Base-by-base conservation (phyloP, 305 asterid species). In the Lippia alba region DNA sequence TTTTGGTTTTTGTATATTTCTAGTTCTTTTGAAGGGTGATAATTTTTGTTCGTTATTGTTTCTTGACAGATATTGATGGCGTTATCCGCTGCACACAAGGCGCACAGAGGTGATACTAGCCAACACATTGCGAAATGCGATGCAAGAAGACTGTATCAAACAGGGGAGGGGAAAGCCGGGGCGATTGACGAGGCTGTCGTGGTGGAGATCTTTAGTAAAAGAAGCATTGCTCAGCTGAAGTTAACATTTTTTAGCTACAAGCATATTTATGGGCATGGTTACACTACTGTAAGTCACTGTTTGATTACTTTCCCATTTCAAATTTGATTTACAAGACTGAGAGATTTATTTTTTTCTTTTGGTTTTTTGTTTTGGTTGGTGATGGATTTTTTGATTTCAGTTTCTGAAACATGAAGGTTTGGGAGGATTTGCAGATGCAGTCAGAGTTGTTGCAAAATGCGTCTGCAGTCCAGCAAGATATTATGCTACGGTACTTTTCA, bases 61-160 rank as follows among this genome's bases (percentile, higher is more conserved):
- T 39, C 18, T 59, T 46, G n/a, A 70, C 72, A 90, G 96, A 84
- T 91, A 3, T 50, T 88, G 79, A 65, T 77, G 79, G 96, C 97
- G 50, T 60, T 88, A 39, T 84, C 90, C 4, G 96, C 97, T 19
- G 84, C 97, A 53, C 97, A 88, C 76, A 91, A 88, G 75, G 91
- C 96, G 33, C 97, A 81, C 75, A 62, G 70, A 51, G 85, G 71
- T 12, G 97, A 85, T 36, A 60, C 74, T 17, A 91, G 91, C 87
- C 85, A 77, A n/a, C 91, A 91, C 85, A 88, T 88, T 11, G 91
- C 90, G 0, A 84, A 88, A 65, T 88, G 90, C 58, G 97, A 91
- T 73, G 94, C 97, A 8, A 83, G 72, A 62, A 83, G 96, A 80
- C 78, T 88, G 15, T 87, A 70, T 67, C 74, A 81, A 81, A 79